Evolutionary conservation across 2,329 filamentous ascomycete species (phyloP), one percentile per base, ranked within the genome.

Genomic region (Stromatinia cepivora): DNA sequence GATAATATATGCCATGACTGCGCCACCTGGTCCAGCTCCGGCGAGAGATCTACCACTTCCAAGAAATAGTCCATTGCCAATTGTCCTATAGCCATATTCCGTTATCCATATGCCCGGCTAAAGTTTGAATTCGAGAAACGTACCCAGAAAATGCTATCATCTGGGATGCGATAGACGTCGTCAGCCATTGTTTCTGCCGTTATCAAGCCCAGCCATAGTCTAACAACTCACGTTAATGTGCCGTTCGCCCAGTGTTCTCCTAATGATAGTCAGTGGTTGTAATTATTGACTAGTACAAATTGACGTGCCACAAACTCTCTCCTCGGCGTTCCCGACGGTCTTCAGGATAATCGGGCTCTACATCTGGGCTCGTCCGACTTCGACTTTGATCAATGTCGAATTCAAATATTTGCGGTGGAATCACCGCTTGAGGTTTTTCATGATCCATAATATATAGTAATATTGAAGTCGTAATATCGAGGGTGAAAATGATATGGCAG

Each of bases 141-240:
- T 76, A 81, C 79, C 81, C 81, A 66, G 81, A 81, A 68, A 82
- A 82, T 42, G 81, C 80, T 71, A 82, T 82, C 81, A 82, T 82
- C 79, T 81, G 71, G 25, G 25, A 22, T 34, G 31, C 42, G 58
- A 57, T 45, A 46, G 17, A 31, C 31, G 15, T 58, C n/a, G 52
- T 69, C 34, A 71, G 69, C 66, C 65, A 73, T 53, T 36, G 46
- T 34, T 34, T 56, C 39, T 36, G 17, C 61, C 28, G 64, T n/a
- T 59, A 11, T 58, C n/a, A 31, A 39, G 52, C 45, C 39, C 61
- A n/a, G 22, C 34, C 25, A n/a, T 45, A 54, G 31, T 62, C 20
- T 2, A 36, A 53, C 10, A 1, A 71, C 76, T 71, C 70, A 79
- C 78, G 71, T 81, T 82, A 70, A 81, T 81, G 54, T 82, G 80